Conservation (phyloP, 495 filamentous ascomycete genomes). For the Halenospora varia region DNA sequence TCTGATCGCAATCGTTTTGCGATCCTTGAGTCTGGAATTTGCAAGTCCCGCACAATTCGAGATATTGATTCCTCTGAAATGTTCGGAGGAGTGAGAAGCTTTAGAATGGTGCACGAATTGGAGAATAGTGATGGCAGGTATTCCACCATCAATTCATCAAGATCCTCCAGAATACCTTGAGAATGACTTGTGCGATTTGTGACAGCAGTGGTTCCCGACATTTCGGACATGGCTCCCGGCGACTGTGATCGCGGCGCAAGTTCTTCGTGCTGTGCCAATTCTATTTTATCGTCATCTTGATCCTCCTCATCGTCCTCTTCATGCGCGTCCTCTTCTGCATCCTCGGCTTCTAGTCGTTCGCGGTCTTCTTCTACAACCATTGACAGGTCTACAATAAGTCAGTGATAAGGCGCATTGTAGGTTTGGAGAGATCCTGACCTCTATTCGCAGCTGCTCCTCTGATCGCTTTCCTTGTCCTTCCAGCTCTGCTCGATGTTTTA, state of each 20-base stretch:
- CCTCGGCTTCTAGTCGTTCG: not conserved
- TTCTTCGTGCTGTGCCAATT: not conserved
- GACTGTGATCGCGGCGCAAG: slow-evolving; percentile 25
- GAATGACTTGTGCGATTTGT: slow-evolving; percentile 27
- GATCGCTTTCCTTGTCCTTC: slow-evolving; percentile 5
- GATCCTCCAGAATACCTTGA: slow-evolving; percentile 25
- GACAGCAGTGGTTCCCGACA: slow-evolving; percentile 38
- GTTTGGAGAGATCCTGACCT: slow-evolving; percentile 9
- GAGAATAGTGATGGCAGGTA: slow-evolving; percentile 29
- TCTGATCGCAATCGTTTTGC: slow-evolving; percentile 23
- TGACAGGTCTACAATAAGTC: slow-evolving; percentile 28
- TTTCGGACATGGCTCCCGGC: slow-evolving; percentile 30
- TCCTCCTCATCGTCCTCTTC: slow-evolving; percentile 5
- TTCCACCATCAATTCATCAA: slow-evolving; percentile 30
- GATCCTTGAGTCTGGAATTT: slow-evolving; percentile 26
- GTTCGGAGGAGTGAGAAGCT: slow-evolving; percentile 27
- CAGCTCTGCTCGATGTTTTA: slow-evolving; percentile 8
- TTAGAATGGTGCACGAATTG: slow-evolving; percentile 26
- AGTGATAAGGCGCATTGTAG: slow-evolving; percentile 1
- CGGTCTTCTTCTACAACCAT: slow-evolving; percentile 30
- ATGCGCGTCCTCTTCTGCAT: slow-evolving; percentile 2
- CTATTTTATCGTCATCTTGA: not conserved
- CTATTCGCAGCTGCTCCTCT: not conserved
- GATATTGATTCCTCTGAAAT: slow-evolving; percentile 20
- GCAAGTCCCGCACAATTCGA: slow-evolving; percentile 25